phyloP scores from a whole-genome alignment of 108 stramenopile genomes.

The Epipyxis sp. region DNA sequence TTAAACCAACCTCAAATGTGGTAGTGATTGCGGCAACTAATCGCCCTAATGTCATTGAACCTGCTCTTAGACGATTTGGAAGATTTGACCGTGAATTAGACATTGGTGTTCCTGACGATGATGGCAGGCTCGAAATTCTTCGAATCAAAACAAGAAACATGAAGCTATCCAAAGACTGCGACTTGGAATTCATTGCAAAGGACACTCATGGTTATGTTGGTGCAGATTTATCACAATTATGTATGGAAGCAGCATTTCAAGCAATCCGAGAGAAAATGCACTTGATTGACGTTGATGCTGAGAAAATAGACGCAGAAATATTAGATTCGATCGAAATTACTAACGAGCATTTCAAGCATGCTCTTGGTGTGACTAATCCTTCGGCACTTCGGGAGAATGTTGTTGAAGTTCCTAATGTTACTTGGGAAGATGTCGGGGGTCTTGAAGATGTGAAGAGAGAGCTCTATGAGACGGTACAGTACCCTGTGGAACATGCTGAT shows the following conservation, averaged over 20 bases:
- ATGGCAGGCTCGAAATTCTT: conserved; percentile 89
- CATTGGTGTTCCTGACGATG: conserved; percentile 97
- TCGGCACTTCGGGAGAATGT: conserved; percentile 67
- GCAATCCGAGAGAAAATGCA: conserved; percentile 85
- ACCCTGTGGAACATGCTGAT: conserved; percentile 94
- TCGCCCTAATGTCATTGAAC: conserved; percentile 84
- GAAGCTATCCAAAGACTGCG: conserved; percentile 72
- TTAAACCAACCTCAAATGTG: conserved; percentile 84
- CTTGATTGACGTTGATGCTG: conserved; percentile 52
- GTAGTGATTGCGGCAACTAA: conserved; percentile 98
- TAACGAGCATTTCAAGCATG: conserved; percentile 84
- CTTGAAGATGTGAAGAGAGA: conserved; percentile 97
- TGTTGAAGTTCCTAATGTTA: conserved; percentile 85
- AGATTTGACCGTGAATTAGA: conserved; percentile 92
- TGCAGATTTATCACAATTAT: conserved; percentile 91
- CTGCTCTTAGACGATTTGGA: conserved; percentile 37
- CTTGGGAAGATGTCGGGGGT: conserved; percentile 98
- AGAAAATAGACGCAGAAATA: conserved; percentile 41
- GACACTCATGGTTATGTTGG: conserved; percentile 97
- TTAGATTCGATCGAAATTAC: conserved; percentile 74
- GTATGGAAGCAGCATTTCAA: conserved; percentile 88
- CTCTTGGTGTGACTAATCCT: conserved; percentile 73
- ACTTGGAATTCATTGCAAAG: conserved; percentile 79
- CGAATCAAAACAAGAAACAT: conserved; percentile 93
- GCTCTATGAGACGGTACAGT: conserved; percentile 94